Evolutionary conservation across 805 yeast genomes (phyloP), one percentile per base, ranked within the genome.

Genomic region (Suhomyces sp.): DNA sequence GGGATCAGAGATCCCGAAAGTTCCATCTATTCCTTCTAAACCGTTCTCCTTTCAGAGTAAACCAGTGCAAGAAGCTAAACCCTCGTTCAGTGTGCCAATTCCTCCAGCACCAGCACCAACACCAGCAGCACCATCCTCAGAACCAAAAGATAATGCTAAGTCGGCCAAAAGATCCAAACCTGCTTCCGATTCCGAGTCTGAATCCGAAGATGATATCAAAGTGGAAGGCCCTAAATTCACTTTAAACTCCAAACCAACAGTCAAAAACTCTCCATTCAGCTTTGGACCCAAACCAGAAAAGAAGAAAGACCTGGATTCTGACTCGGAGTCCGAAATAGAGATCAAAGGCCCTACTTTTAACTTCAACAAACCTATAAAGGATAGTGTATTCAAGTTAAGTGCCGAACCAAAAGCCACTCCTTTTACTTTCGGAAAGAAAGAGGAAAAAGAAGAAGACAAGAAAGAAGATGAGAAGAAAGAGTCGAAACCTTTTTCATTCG

Each of bases 331-430:
- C 19, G 88, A 84, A 36, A 68, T 85, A 24, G 86, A 84, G 63
- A 79, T 87, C 27, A 82, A 88, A 66, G 96, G 96, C 1, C 96
- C 96, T 19, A 69, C 76, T 12, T 89, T 89, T 65, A 78, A 65
- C 4, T 74, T 75, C 59, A 67, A 66, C 54, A 74, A 74, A 54
- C 60, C 67, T 9, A 73, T 73, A 17, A 60, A 64, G 42, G 78
- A 74, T 52, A 61, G 60, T 22, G 71, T 72, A 9, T 74, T 74
- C 56, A 64, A 61, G 49, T 46, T 53, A 5, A 17, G 23, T 42
- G 19, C 46, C 9, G 46, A 38, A 19, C 17, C 31, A 23, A 42
- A 22, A 22, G 17, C 31, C 10, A 12, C 29, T 6, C 31, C 29
- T 10, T 38, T 38, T 9, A 17, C 42, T n/a, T 38, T 38, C 9